Percentiles rank a stretch among this genome's conserved stretches.
Evolutionary conservation across 2,329 filamentous ascomycete genomes (phyloP).

Genomic region (Hypoxylon sp.): DNA sequence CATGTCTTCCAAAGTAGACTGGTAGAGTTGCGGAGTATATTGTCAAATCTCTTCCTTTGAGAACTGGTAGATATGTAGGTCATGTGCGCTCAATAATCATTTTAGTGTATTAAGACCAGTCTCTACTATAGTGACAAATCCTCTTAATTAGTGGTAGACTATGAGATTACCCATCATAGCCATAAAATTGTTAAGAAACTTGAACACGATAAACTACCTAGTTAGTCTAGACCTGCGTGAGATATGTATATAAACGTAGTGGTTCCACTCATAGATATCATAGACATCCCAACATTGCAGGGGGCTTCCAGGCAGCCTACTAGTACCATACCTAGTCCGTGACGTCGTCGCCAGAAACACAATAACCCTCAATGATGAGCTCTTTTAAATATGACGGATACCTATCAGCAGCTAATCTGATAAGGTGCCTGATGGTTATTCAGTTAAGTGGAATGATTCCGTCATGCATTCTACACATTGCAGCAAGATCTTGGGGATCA

Average conservation of each 20-base stretch:
- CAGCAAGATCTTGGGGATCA: background rate
- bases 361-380: background rate
- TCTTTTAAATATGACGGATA: background rate
- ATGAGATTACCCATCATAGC: background rate
- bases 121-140: background rate
- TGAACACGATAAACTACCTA: background rate
- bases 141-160: background rate
- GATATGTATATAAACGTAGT: background rate
- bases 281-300: no score
- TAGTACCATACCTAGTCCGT: background rate
- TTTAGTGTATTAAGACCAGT: background rate
- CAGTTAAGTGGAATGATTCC: background rate
- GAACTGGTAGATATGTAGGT: background rate
- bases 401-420: background rate
- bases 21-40: background rate
- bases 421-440: background rate
- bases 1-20: background rate
- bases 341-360: background rate
- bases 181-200: background rate
- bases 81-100: background rate
- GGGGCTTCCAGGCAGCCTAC: background rate
- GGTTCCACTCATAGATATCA: background rate
- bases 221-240: background rate
- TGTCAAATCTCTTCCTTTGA: background rate
- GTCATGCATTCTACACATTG: background rate